These are phyloP conservation scores for Astrothelium subdiscretum DNA, from an alignment of 495 filamentous ascomycete species.

Conservation along the genomic window DNA sequence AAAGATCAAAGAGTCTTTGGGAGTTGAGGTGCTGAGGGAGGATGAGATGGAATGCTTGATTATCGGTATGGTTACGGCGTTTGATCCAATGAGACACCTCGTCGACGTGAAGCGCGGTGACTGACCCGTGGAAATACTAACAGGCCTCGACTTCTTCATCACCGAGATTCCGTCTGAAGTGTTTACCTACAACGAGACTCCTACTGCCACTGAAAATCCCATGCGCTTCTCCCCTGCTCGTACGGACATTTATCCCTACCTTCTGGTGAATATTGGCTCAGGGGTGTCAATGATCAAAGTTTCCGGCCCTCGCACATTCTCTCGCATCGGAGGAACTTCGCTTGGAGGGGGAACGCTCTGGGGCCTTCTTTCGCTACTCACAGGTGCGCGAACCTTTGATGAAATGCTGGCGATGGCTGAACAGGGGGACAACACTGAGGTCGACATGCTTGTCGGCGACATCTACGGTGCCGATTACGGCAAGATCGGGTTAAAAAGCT, in stretches of 20 bases:
- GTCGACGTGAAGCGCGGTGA: constrained; percentile 3
- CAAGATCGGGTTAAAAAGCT: constrained; percentile 89
- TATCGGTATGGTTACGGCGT: constrained; percentile 48
- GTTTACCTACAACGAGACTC: constrained; percentile 77
- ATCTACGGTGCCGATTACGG: constrained; percentile 94
- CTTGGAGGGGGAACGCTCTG: constrained; percentile 92
- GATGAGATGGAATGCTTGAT: constrained; percentile 99
- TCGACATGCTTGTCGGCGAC: constrained; percentile 96
- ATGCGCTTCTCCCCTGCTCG: constrained; percentile 30
- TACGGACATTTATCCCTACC: constrained; percentile 81
- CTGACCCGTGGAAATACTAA: neutral
- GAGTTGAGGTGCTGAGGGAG: constrained; percentile 78
- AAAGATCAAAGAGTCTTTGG: constrained; percentile 64
- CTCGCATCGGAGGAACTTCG: constrained; percentile 88
- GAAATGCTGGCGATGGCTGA: constrained; percentile 95
- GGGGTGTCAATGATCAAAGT: constrained; percentile 99
- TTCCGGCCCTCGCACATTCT: constrained; percentile 68
- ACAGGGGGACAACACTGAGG: constrained; percentile 76
- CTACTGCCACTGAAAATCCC: neutral
- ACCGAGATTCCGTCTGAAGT: constrained; percentile 93
- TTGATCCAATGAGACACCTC: neutral
- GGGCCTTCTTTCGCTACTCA: constrained; percentile 83
- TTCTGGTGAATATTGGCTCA: constrained; percentile 97
- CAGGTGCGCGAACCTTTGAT: constrained; percentile 81
- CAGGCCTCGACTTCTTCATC: constrained; percentile 96